Percentiles rank a stretch among this genome's conserved stretches.
phyloP scores from a whole-genome alignment of 371 early-diverging fungal genomes.

The Circinella umbellata region DNA sequence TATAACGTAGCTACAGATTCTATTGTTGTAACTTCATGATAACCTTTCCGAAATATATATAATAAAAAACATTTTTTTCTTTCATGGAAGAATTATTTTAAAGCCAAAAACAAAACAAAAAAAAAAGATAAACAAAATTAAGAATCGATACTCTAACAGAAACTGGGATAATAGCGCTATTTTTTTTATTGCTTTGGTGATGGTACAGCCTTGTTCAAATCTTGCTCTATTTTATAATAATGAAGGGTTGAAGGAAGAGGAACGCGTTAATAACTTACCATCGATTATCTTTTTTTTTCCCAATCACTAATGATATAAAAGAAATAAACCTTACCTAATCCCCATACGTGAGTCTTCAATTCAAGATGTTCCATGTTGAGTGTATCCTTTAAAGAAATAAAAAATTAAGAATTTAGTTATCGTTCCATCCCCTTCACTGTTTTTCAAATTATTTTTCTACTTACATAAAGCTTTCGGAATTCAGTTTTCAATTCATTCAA shows the following conservation, averaged over 20 bases:
- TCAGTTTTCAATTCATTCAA: conserved; percentile 66
- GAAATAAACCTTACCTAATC: conserved; percentile 47
- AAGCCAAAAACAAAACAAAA: too few relatives aligned
- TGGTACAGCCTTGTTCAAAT: conserved; percentile 23
- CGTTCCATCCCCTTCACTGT: background rate
- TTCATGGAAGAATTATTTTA: too few relatives aligned
- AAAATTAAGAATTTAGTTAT: background rate
- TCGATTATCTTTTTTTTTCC: too few relatives aligned
- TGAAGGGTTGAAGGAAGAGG: background rate
- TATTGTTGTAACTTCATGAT: too few relatives aligned
- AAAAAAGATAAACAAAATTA: too few relatives aligned
- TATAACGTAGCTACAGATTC: too few relatives aligned
- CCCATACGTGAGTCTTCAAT: conserved; percentile 79
- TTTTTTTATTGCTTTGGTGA: conserved; percentile 15
- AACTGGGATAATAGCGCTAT: background rate
- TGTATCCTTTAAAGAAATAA: conserved; percentile 53
- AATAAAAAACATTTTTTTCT: too few relatives aligned
- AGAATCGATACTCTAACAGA: background rate
- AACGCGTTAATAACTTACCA: background rate
- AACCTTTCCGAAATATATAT: too few relatives aligned
- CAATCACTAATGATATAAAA: background rate
- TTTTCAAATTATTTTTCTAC: conserved; percentile 22
- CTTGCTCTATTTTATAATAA: conserved; percentile 19
- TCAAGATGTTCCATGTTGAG: conserved; percentile 77
- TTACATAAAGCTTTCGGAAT: conserved; percentile 70